Evolutionary conservation across 768 basidiomycete species (phyloP), one percentile per base, ranked within the genome.

Genomic region (Boletus edulis): DNA sequence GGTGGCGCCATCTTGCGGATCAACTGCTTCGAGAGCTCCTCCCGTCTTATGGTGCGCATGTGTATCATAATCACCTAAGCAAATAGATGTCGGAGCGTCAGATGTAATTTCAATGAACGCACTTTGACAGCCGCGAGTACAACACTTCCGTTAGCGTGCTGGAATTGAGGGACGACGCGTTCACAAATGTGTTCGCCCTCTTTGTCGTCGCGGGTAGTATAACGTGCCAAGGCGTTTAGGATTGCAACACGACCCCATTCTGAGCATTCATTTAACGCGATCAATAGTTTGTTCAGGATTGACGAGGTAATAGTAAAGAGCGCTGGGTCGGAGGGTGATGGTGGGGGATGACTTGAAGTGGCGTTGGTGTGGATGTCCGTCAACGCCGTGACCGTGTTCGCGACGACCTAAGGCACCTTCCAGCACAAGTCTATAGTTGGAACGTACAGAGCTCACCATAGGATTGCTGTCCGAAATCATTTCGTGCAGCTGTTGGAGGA

Each of bases 151-250:
- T 99, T 99, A 27, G 85, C 89, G 66, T 99, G 97, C 71, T 99
- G 97, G 73, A 98, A 96, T 66, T 99, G 97, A 5, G 97, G 97
- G 39, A 98, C 89, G 13, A 98, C 96, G 29, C 97, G 86, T 72
- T 98, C 97, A 70, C 97, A 98, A 57, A 98, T 98, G 69, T 98
- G 96, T 67, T 99, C 97, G 68, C 91, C 91, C 76, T 99, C 97
- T 72, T 92, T 91, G 57, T 91, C 92, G 64, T 96, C 96, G 39
- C 80, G 77, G 0, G 94, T 83, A 35, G 78, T 78, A 71, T 98
- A 98, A 42, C 91, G 83, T 6, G 92, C 81, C 31, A 98, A 75
- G 0, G 93, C 91, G 55, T 88, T 89, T 49, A 98, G 73, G 37
- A 99, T 85, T 1, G 95, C 94, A 15, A 99, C 94, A 53, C 96